These are phyloP conservation scores for Mycena amicta DNA, from an alignment of 768 basidiomycete genomes.

Conservation along the genomic window DNA sequence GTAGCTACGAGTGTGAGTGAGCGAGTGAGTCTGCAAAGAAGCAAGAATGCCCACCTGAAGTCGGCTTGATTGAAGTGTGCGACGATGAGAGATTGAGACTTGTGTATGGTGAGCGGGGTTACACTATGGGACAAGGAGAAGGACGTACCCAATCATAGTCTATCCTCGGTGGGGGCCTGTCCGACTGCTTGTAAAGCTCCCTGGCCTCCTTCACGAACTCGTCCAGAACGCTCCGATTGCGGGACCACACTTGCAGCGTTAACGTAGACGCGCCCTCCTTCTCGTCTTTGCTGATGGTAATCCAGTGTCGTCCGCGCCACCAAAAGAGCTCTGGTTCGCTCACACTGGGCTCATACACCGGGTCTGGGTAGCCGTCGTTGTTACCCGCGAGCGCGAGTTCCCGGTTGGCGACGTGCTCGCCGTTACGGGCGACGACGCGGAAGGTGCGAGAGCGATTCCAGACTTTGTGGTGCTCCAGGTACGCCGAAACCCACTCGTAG, in stretches of 20 bases:
- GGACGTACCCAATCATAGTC: constrained; percentile 19
- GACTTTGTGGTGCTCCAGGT: constrained; percentile 24
- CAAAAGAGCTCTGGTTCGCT: constrained; percentile 21
- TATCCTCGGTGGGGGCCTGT: constrained; percentile 15
- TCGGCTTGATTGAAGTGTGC: constrained; percentile 29
- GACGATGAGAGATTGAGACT: constrained; percentile 27
- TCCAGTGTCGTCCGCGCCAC: constrained; percentile 19
- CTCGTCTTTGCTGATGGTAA: constrained; percentile 23
- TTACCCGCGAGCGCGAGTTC: constrained; percentile 15
- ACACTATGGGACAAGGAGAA: background rate
- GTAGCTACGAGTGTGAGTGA: no score
- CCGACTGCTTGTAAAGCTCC: constrained; percentile 11
- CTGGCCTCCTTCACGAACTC: constrained; percentile 24
- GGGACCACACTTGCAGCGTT: constrained; percentile 23
- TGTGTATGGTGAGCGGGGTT: background rate
- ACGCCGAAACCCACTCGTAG: constrained; percentile 20
- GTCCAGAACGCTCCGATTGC: constrained; percentile 20
- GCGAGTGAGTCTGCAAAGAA: no score
- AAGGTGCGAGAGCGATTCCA: constrained; percentile 23
- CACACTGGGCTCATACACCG: constrained; percentile 19
- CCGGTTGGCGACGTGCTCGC: constrained; percentile 15
- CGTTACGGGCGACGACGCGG: constrained; percentile 22
- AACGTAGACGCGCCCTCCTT: constrained; percentile 16
- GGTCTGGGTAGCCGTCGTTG: constrained; percentile 17
- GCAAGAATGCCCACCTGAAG: no score